These are phyloP conservation scores for Alternaria longipes DNA, from an alignment of 2,329 filamentous ascomycete species.

Conservation along the genomic window DNA sequence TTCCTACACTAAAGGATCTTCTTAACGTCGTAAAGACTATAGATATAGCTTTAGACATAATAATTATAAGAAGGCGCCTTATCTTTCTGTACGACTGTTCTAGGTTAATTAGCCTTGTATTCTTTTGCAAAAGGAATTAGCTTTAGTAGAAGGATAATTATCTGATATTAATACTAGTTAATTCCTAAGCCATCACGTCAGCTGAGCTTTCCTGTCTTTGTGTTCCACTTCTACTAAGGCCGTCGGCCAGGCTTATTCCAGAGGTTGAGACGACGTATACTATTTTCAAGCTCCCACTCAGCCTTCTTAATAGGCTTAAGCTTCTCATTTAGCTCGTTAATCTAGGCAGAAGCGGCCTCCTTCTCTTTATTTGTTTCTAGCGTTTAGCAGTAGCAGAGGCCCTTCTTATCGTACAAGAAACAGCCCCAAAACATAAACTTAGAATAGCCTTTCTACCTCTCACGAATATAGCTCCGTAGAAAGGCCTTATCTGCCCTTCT, in stretches of 20 bases:
- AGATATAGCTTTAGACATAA: slow-evolving; percentile 5
- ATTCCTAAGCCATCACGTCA: slow-evolving; percentile 4
- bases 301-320: slow-evolving; percentile 17
- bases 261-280: background rate
- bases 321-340: slow-evolving; percentile 17
- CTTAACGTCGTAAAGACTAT: slow-evolving; percentile 10
- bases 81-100: slow-evolving; percentile 20
- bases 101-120: slow-evolving; percentile 8
- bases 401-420: slow-evolving; percentile 20
- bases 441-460: slow-evolving; percentile 24
- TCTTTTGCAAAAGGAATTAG: slow-evolving; percentile 20
- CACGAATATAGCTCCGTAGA: slow-evolving; percentile 17
- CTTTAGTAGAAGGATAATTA: slow-evolving; percentile 12
- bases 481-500: slow-evolving; percentile 14
- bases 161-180: slow-evolving; percentile 16
- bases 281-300: slow-evolving; percentile 8
- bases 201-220: slow-evolving; percentile 19
- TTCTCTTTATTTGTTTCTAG: slow-evolving; percentile 15
- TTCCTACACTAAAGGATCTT: slow-evolving; percentile 22
- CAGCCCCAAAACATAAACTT: slow-evolving; percentile 27
- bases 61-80: slow-evolving; percentile 8
- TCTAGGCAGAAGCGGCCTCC: background rate
- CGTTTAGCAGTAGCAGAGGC: slow-evolving; percentile 12
- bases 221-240: slow-evolving; percentile 16
- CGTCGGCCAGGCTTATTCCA: slow-evolving; percentile 8